These are phyloP conservation scores for Trifolium subterraneum DNA, from an alignment of 306 rosid species.

Conservation along the genomic window DNA sequence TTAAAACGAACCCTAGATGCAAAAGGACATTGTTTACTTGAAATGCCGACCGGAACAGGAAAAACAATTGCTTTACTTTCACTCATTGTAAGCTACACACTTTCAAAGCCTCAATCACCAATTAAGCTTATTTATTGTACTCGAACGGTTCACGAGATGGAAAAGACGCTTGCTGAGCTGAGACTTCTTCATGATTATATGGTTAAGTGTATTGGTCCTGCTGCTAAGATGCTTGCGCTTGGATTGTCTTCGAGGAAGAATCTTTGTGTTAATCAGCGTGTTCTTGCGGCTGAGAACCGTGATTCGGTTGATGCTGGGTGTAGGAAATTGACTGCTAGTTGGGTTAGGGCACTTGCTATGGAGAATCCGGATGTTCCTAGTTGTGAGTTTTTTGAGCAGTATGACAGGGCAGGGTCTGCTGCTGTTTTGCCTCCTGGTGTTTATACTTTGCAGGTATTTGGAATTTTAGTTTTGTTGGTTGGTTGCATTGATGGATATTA, in stretches of 20 bases:
- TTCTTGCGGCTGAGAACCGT: slow-evolving; percentile 69
- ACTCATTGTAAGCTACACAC: slow-evolving; percentile 78
- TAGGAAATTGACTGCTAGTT: slow-evolving; percentile 79
- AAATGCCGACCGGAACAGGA: slow-evolving; percentile 96
- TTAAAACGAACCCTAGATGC: slow-evolving; percentile 92
- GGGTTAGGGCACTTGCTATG: slow-evolving; percentile 83
- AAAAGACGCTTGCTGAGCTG: slow-evolving; percentile 90
- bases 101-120: slow-evolving; percentile 73
- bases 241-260: slow-evolving; percentile 88
- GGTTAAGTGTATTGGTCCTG: slow-evolving; percentile 63
- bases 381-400: slow-evolving; percentile 85
- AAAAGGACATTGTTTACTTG: slow-evolving; percentile 83
- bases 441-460: slow-evolving; percentile 80
- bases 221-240: slow-evolving; percentile 70
- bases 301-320: slow-evolving; percentile 93
- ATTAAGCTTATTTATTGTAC: slow-evolving; percentile 93
- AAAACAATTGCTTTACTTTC: slow-evolving; percentile 88
- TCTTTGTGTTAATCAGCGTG: slow-evolving; percentile 68
- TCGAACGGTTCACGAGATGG: slow-evolving; percentile 98
- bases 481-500: neutral
- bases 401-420: slow-evolving; percentile 69
- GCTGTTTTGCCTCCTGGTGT: slow-evolving; percentile 86
- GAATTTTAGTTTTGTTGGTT: neutral
- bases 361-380: slow-evolving; percentile 60
- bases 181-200: slow-evolving; percentile 74